Evolutionary conservation across 1,139 yeast species (phyloP), one percentile per base, ranked within the genome.

Genomic region (Taphrina communis): DNA sequence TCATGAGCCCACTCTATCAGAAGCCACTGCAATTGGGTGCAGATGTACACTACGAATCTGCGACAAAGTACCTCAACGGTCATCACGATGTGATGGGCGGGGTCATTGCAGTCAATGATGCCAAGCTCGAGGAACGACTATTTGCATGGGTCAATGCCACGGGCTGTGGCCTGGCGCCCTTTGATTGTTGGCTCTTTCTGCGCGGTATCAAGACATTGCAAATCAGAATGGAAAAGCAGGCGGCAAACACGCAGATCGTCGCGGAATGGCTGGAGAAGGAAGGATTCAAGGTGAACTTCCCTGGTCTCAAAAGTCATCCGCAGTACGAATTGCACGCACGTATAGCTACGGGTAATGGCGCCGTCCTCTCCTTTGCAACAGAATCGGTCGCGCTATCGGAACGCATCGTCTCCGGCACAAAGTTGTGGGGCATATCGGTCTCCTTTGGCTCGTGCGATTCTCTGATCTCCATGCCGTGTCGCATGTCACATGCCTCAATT

Each of bases 391-490:
- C 80, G 70, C 80, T 85, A 61, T 85, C 90, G 58, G 94, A 89
- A 76, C 83, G 84, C 71, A 87, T 93, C 72, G 94, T 92, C 35
- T 94, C 90, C 74, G 81, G 82, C 66, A 86, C 93, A 11, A 86
- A 87, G 70, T 82, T 93, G 57, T 93, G 90, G 81, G 92, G 94
- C 50, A 91, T 93, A 73, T 90, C 97, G 9, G 97, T 93, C 4
- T 89, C 96, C 6, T 93, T 93, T 79, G 98, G 98, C 21, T 89
- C 97, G 78, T 97, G 93, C 70, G 90, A 91, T 79, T 90, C 97
- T 21, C 82, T 93, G 75, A 90, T 93, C 70, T 63, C 68, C 80
- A 94, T 90, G 66, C 97, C 97, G 66, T 96, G 96, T 68, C 65
- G 60, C 11, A 90, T 90, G 97, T 90, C 97, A 74, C 97, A 90